A percentile compares a stretch with the other conserved stretches of the same genome.
These are phyloP conservation scores for Dictyostelium purpureum DNA, from an alignment of 78 protist genomes.

Conservation along the genomic window DNA sequence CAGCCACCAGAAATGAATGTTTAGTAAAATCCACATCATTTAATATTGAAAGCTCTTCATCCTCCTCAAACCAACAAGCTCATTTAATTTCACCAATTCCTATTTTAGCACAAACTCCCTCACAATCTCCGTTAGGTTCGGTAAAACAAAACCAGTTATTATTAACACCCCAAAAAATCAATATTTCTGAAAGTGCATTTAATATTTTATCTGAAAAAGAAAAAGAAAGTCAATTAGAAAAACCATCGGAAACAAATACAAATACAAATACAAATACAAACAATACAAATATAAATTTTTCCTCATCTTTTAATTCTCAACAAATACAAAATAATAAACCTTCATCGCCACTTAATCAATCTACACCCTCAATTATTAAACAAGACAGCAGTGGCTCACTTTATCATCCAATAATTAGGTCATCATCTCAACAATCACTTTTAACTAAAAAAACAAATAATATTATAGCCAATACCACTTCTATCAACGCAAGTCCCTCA, in stretches of 20 bases:
- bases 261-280: not conserved
- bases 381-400: not conserved
- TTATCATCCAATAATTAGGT: not conserved
- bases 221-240: not conserved
- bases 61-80: not conserved
- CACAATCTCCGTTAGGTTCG: constrained; percentile 31
- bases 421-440: not conserved
- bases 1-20: too few species aligned
- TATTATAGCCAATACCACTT: not conserved
- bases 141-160: not conserved
- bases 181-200: constrained; percentile 1
- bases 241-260: not conserved
- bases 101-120: constrained; percentile 50
- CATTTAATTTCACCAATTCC: not conserved
- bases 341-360: too few species aligned
- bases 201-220: not conserved
- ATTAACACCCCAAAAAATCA: not conserved
- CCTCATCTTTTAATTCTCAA: not conserved
- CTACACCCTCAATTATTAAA: too few species aligned
- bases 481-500: not conserved
- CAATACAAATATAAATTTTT: not conserved
- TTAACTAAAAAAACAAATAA: not conserved
- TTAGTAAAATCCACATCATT: constrained; percentile 48
- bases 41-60: not conserved
- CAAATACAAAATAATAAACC: not conserved